phyloP scores from a whole-genome alignment of 441 rosid genomes.

The Jatropha podagrica region DNA sequence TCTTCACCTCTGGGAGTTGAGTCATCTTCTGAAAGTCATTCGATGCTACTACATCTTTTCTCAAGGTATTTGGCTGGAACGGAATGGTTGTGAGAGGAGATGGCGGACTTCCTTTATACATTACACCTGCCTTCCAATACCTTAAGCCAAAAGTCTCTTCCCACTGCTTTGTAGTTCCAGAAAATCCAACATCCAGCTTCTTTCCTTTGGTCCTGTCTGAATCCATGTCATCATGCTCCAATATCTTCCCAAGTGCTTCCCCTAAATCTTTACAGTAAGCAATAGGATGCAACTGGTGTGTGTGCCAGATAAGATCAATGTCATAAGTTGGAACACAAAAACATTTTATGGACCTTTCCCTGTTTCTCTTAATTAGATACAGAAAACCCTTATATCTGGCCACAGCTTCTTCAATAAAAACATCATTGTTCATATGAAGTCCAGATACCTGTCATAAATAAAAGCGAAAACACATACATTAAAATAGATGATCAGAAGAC shows the following conservation, averaged over 20 bases:
- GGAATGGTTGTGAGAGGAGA: constrained; percentile 51
- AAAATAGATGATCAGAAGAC: background rate
- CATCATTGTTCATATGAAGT: constrained; percentile 45
- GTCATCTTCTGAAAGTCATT: constrained; percentile 31
- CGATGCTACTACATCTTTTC: constrained; percentile 29
- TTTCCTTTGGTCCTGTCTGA: constrained; percentile 77
- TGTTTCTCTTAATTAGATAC: constrained; percentile 72
- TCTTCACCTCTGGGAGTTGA: constrained; percentile 43
- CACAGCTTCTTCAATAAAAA: constrained; percentile 78
- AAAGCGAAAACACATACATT: constrained; percentile 5
- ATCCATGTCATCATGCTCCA: constrained; percentile 94
- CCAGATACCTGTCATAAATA: constrained; percentile 57
- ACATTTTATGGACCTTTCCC: constrained; percentile 52
- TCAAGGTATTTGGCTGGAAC: constrained; percentile 32
- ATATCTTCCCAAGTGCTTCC: constrained; percentile 55
- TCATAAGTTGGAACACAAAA: constrained; percentile 96
- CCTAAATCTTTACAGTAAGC: constrained; percentile 65
- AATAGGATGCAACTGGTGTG: constrained; percentile 81
- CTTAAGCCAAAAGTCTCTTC: constrained; percentile 76
- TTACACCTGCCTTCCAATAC: constrained; percentile 93
- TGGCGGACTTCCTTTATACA: constrained; percentile 74
- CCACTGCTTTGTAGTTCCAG: constrained; percentile 75
- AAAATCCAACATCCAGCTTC: constrained; percentile 82
- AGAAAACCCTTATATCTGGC: constrained; percentile 89
- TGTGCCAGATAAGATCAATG: constrained; percentile 94